Evolutionary conservation across 441 rosid genomes (phyloP), one percentile per base, ranked within the genome.

Genomic region (Theobroma grandiflorum): DNA sequence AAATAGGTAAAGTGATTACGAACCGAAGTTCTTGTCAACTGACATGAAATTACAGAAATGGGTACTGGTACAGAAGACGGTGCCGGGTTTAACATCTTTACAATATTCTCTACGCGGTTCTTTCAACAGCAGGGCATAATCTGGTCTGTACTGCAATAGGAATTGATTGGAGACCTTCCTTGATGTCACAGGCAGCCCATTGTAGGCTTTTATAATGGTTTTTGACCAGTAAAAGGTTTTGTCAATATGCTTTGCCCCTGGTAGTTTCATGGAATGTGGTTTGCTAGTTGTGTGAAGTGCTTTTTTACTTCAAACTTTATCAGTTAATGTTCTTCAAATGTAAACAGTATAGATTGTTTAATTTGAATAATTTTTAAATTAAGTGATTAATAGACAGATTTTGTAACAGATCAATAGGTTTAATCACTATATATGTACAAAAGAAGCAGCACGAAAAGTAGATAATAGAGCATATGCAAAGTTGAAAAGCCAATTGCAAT

Each of bases 71-170:
- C 2, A 6, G 3, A 14, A 72, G 53, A 72, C 62, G 47, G 4
- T n/a, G 63, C 22, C 63, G 75, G 16, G 2, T 52, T 72, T 2
- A 18, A 9, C 15, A 72, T 72, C 8, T 40, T 52, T 40, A 26
- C 11, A 12, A 52, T 72, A 45, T 61, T 75, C 69, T 43, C 9
- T 42, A 76, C 78, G 70, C 71, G 71, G 49, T 26, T 75, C 15
- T 42, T n/a, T 26, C 33, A 49, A 50, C 42, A 31, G 74, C 58
- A 8, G 53, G 6, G 75, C 75, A 50, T 15, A 52, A 33, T 45
- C 45, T 35, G 42, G 26, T 18, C 62, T 52, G 47, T 31, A 72
- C 20, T 31, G 61, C 20, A 71, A 53, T 72, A 37, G 18, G 16
- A 26, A 26, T 26, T 26, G 31, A 18, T n/a, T 35, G 26, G 62